These are phyloP conservation scores for Heterobasidion parviporum DNA, from an alignment of 1,284 basidiomycete genomes.

Conservation along the genomic window DNA sequence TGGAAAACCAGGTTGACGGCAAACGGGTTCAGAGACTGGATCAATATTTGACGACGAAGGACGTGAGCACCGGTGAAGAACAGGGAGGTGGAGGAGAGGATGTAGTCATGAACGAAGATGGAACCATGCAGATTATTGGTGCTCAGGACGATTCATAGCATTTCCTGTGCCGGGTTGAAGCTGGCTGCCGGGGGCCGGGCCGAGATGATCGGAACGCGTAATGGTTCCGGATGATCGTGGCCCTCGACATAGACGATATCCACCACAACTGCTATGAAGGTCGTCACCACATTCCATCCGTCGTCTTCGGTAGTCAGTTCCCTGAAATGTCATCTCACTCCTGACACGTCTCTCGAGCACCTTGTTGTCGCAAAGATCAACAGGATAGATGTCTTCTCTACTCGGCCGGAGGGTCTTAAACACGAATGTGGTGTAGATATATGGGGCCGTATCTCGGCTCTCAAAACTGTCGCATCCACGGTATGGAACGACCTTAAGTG, in stretches of 20 bases:
- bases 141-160: background rate
- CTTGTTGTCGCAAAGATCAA: constrained; percentile 61
- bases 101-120: constrained; percentile 24
- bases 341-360: constrained; percentile 39
- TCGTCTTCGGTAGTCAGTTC: constrained; percentile 54
- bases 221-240: constrained; percentile 2
- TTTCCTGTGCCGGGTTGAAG: background rate
- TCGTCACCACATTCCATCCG: constrained; percentile 55
- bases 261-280: constrained; percentile 37
- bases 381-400: constrained; percentile 55
- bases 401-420: constrained; percentile 47
- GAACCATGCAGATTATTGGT: constrained; percentile 16
- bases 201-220: background rate
- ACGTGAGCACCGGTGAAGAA: background rate
- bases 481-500: constrained; percentile 26
- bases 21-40: background rate
- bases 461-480: constrained; percentile 44
- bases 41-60: background rate
- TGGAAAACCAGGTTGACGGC: background rate
- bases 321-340: constrained; percentile 43
- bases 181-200: background rate
- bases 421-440: constrained; percentile 50
- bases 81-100: constrained; percentile 12
- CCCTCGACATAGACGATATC: background rate
- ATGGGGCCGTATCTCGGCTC: constrained; percentile 53